A percentile compares a stretch with the other conserved stretches of the same genome.
Conservation (phyloP, 169 alveolate genomes). For the Cryptosporidium andersoni region DNA sequence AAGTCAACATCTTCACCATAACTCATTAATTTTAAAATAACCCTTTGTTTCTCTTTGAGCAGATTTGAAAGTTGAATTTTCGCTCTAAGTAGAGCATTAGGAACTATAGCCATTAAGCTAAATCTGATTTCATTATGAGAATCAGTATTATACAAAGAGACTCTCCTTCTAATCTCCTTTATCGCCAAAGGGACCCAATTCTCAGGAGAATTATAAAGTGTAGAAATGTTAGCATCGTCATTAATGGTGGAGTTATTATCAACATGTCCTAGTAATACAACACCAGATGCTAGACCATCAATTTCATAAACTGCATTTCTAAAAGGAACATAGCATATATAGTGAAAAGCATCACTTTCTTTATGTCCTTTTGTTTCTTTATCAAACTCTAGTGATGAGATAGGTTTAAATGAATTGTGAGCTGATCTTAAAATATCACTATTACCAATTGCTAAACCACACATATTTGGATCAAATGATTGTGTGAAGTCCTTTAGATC, state of each 20-base stretch:
- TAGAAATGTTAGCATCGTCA: background rate
- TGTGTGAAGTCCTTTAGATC: constrained; percentile 82
- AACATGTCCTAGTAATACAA: constrained; percentile 34
- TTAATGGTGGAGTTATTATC: background rate
- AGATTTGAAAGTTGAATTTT: constrained; percentile 9
- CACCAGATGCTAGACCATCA: constrained; percentile 76
- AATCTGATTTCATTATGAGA: constrained; percentile 51
- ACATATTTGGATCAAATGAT: constrained; percentile 82
- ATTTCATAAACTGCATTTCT: constrained; percentile 72
- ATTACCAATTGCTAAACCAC: constrained; percentile 87
- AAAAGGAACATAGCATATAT: constrained; percentile 87
- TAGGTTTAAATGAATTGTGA: constrained; percentile 82
- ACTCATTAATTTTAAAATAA: constrained; percentile 24
- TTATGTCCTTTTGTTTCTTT: constrained; percentile 77
- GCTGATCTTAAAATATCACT: constrained; percentile 82
- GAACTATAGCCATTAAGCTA: constrained; percentile 70
- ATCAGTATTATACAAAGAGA: constrained; percentile 20
- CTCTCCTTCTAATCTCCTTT: constrained; percentile 47
- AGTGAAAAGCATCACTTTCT: constrained; percentile 88
- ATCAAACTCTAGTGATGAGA: constrained; percentile 80
- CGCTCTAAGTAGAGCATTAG: constrained; percentile 19
- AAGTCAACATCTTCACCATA: background rate
- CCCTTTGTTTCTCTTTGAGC: constrained; percentile 1
- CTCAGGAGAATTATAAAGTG: constrained; percentile 21
- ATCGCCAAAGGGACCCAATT: constrained; percentile 38